These are phyloP conservation scores for Lecanicillium sp. DNA, from an alignment of 2,329 filamentous ascomycete genomes.

Conservation along the genomic window DNA sequence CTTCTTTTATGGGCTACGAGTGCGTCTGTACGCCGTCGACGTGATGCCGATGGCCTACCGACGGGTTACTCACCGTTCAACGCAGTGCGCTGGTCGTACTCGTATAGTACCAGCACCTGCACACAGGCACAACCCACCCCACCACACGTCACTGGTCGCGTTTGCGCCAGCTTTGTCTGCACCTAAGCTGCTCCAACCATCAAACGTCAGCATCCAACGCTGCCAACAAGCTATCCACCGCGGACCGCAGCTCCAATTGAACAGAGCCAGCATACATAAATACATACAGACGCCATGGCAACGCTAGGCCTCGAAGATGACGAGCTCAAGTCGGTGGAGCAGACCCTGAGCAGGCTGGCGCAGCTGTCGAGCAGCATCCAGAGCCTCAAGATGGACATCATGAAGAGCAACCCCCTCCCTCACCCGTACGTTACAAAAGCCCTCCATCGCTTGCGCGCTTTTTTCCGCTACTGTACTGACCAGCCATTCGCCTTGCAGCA, in stretches of 20 bases:
- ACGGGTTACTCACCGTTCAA: too few species aligned
- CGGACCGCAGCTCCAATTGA: background rate
- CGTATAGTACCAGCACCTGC: too few species aligned
- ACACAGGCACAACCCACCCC: too few species aligned
- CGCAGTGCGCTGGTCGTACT: too few species aligned
- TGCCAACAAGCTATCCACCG: too few species aligned
- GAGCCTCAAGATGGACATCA: slow-evolving; percentile 54
- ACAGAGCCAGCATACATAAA: background rate
- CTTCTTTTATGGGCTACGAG: too few species aligned
- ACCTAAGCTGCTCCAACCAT: too few species aligned
- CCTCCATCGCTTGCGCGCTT: background rate
- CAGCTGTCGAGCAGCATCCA: slow-evolving; percentile 63
- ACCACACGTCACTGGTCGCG: too few species aligned
- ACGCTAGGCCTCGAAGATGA: slow-evolving; percentile 46
- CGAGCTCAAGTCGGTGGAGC: slow-evolving; percentile 62
- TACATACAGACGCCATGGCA: slow-evolving; percentile 21
- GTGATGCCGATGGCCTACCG: too few species aligned
- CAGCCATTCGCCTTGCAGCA: slow-evolving; percentile 33
- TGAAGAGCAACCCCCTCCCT: slow-evolving; percentile 58
- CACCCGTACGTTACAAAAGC: slow-evolving; percentile 57
- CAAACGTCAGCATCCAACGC: too few species aligned
- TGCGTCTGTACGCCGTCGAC: too few species aligned
- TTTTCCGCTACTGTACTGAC: background rate
- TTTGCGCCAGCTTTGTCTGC: too few species aligned
- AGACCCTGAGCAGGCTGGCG: slow-evolving; percentile 58